These are phyloP conservation scores for Bretschneidera sinensis DNA, from an alignment of 345 rosid species.

Conservation along the genomic window DNA sequence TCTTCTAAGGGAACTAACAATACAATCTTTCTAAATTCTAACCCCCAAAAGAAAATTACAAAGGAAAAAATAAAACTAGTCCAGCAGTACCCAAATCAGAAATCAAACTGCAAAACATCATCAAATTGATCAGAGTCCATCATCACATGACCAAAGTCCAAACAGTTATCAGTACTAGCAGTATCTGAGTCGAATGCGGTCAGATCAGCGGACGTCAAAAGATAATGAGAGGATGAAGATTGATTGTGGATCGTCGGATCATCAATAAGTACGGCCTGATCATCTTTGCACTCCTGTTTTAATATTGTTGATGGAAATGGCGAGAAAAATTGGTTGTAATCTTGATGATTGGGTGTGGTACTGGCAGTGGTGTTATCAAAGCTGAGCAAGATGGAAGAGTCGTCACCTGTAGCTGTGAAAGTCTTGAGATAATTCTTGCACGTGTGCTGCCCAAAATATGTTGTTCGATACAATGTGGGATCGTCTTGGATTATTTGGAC, in stretches of 20 bases:
- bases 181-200: not conserved
- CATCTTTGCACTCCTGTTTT: not conserved
- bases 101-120: not conserved
- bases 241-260: not conserved
- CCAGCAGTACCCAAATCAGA: no score
- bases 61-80: no score
- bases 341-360: not conserved
- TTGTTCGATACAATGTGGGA: slow-evolving; percentile 38
- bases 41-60: no score
- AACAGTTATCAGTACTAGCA: not conserved
- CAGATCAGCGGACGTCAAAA: not conserved
- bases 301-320: slow-evolving; percentile 6
- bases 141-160: not conserved
- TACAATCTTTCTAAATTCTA: no score
- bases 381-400: not conserved
- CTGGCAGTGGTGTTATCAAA: slow-evolving; percentile 18
- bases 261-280: not conserved
- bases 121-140: not conserved
- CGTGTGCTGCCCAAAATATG: slow-evolving; percentile 46
- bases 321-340: not conserved
- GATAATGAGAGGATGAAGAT: not conserved
- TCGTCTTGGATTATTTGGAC: slow-evolving; percentile 33
- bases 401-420: not conserved
- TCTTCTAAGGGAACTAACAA: no score
- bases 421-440: slow-evolving; percentile 15